These are phyloP conservation scores for Setaria viridis DNA, from an alignment of 202 grass and related monocot genomes.

Conservation along the genomic window DNA sequence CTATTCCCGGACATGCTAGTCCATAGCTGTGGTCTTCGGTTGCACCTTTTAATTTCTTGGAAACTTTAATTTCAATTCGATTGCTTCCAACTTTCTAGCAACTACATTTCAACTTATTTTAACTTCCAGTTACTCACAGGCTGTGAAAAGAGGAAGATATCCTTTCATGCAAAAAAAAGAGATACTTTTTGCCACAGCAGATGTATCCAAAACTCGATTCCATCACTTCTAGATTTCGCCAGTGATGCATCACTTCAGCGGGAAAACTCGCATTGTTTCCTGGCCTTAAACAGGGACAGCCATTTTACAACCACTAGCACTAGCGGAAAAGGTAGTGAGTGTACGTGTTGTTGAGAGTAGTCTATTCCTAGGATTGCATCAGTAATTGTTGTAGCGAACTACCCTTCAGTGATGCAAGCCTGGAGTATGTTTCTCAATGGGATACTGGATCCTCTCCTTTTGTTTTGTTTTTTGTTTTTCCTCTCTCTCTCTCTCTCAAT, in stretches of 20 bases:
- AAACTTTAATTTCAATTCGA: not conserved
- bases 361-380: conserved; percentile 7
- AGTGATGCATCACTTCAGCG: not conserved
- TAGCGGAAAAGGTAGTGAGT: not conserved
- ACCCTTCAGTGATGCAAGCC: conserved; percentile 9
- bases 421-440: not conserved
- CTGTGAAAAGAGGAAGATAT: not conserved
- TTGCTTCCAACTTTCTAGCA: not conserved
- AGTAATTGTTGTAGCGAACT: conserved; percentile 2
- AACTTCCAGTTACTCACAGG: not conserved
- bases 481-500: not conserved
- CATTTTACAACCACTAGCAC: conserved; percentile 39
- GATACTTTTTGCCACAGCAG: not conserved
- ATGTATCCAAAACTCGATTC: not conserved
- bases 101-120: not conserved
- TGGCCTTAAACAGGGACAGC: not conserved
- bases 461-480: not conserved
- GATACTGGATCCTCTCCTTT: not conserved
- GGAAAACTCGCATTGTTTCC: not conserved
- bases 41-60: too few relatives aligned
- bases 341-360: not conserved
- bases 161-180: not conserved
- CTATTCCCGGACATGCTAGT: not conserved
- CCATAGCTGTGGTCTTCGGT: not conserved
- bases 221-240: not conserved